These are phyloP conservation scores for Aspergillus nidulans DNA, from an alignment of 495 filamentous ascomycete genomes.

Conservation along the genomic window DNA sequence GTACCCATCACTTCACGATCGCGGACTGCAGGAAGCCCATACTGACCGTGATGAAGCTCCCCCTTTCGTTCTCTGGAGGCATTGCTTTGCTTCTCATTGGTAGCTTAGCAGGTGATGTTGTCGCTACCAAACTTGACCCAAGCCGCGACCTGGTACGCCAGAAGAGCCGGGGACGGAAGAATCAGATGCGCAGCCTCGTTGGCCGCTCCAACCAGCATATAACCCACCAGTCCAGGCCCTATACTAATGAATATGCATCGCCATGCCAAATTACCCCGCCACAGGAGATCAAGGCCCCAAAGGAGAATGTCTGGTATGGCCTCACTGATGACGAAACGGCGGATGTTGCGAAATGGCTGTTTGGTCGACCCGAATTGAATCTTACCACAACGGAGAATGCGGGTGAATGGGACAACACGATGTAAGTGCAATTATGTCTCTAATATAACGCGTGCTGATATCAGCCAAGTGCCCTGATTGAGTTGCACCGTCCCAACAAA, in stretches of 20 bases:
- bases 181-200: conserved; percentile 8
- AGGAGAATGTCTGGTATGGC: conserved; percentile 15
- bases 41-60: conserved; percentile 10
- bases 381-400: conserved; percentile 12
- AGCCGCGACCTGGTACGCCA: conserved; percentile 3
- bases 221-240: background rate
- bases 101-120: conserved; percentile 9
- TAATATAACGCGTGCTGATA: background rate
- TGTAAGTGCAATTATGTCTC: conserved; percentile 1
- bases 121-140: conserved; percentile 9
- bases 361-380: conserved; percentile 12
- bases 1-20: background rate
- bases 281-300: conserved; percentile 11
- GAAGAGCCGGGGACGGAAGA: conserved; percentile 7
- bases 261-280: conserved; percentile 8
- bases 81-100: conserved; percentile 11
- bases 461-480: conserved; percentile 10
- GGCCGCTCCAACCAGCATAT: conserved; percentile 9
- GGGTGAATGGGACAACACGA: conserved; percentile 17
- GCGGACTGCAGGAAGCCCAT: background rate
- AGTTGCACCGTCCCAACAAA: conserved; percentile 16
- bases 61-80: conserved; percentile 7
- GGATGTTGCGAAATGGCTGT: conserved; percentile 14
- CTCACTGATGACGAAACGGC: conserved; percentile 14
- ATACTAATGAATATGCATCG: background rate